Evolutionary conservation across 805 yeast genomes (phyloP), one percentile per base, ranked within the genome.

Genomic region (Pichia kluyveri): DNA sequence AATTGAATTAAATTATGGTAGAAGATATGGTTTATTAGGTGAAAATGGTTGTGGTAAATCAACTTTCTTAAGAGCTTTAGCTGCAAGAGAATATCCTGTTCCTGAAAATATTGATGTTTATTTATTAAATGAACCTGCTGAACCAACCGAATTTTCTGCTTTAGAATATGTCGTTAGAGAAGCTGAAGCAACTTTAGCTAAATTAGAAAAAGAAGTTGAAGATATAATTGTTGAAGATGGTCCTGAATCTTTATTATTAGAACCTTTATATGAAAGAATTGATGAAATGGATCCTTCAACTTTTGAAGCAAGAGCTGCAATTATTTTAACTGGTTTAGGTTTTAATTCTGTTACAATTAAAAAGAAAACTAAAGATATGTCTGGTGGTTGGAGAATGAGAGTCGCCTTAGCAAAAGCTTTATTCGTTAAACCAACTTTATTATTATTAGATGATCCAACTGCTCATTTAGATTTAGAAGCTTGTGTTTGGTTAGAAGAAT

Each of bases 311-410:
- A 82, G 99, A 70, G 99, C 99, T 48, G 96, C 99, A 47, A 73
- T 89, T 57, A 93, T 93, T 62, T 76, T 93, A 63, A 86, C 86
- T 57, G 99, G 99, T 90, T 79, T 93, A 68, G 99, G 99, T 62
- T 93, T 93, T 82, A 86, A 86, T 70, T 63, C 84, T 49, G 70
- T 71, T 56, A 91, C 98, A 49, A 91, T 93, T 63, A 76, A 78
- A 66, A 93, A 93, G 79, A 84, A 83, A 72, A 93, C 99, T 62
- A 90, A 88, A 71, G 98, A 93, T 66, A 93, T 93, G 99, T 88
- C 97, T 65, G 99, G 99, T 80, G 99, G 99, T 68, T 93, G 99
- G 99, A 89, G 89, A 76, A 93, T 93, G 99, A 88, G 99, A 74
- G 99, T 93, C 53, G 98, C 99, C 41, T 76, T 93, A 54, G 96